Base-by-base conservation (phyloP, 2,329 filamentous ascomycete genomes). In the Chaetomiaceae sp. region DNA sequence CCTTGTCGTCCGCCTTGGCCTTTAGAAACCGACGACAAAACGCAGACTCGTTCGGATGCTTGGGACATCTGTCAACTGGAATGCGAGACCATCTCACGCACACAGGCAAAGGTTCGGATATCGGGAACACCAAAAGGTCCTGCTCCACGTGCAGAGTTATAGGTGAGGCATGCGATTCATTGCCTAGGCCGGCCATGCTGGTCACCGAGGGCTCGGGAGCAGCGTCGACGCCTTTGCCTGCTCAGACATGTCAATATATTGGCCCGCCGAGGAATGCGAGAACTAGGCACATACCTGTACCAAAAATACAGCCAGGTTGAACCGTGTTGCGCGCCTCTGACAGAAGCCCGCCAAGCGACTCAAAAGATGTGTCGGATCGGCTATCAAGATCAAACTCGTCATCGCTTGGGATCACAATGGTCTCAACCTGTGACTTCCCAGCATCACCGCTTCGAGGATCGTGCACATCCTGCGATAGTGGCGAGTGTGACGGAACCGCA, bases 201-300 rank as follows among this genome's bases (percentile, higher is more conserved):
- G 50, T 53, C 25, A 56, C 47, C 41, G 40, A 54, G 44, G 44
- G 47, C 50, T 56, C 44, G 25, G 48, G 48, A 54, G 47, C 23
- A 50, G 54, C 51, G 42, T 56, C 42, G 38, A 54, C 33, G 45
- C 48, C 33, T 27, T 27, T 10, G 25, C 25, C 25, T 27, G 25
- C 25, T 6, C 10, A 27, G 25, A 10, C 25, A 27, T 27, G 25
- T 27, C 10, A 27, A 10, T 10, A 3, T 10, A 27, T 10, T 27
- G 17, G 37, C 37, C 37, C 13, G 37, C 37, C 37, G 1, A 12
- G 9, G 1, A 5, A 39, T 39, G 19, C 17, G 37, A 13, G 37
- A 39, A 21, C 2, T 3, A 6, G 37, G 37, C 9, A 39, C 17
- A 39, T 39, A 39, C 37, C 37, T 39, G 37, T 5, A 39, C 19